Evolutionary conservation across 345 rosid genomes (phyloP), one percentile per base, ranked within the genome.

Genomic region (Hibiscus mutabilis): DNA sequence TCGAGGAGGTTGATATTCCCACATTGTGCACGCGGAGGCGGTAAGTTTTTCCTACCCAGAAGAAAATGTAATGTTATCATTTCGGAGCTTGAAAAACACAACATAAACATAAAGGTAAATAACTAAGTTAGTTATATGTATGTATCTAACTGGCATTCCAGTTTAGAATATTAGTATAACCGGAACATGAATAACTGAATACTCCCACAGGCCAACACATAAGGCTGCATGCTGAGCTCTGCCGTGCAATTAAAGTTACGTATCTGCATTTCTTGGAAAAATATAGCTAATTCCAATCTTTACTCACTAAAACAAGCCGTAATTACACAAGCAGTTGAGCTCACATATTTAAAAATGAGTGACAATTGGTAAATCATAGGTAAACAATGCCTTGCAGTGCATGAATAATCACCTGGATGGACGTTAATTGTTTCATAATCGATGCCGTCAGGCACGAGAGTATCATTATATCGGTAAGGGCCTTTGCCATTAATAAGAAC

Each of bases 401-500:
- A 40, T 27, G 19, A 1, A 49, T 64, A 87, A 72, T 84, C 76
- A 95, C 99, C 99, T 74, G 99, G 99, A 18, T 90, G 87, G 21
- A 95, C 99, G 22, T 80, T 69, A 67, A 95, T 83, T 4, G 90
- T 92, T 80, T 84, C 97, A 52, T 75, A 80, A 51, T 90, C 94
- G 66, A 95, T 89, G 61, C 84, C 85, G 51, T 86, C 94, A 0
- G 93, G 83, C 63, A 96, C 98, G 71, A 92, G 87, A n/a, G 99
- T 96, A 1, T 69, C 60, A 77, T 92, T 96, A 79, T 96, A 96
- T 58, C 79, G 89, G 56, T 89, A 96, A 76, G 98, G 99, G 53
- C 99, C 99, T 82, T 92, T 96, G 16, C 99, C 99, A 59, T 96
- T 96, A 52, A 96, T 91, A 40, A 96, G 90, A 82, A 96, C 99